A percentile compares a stretch with the other conserved stretches of the same genome.
phyloP scores from a whole-genome alignment of 1,139 yeast species.

The Candida dubliniensis region DNA sequence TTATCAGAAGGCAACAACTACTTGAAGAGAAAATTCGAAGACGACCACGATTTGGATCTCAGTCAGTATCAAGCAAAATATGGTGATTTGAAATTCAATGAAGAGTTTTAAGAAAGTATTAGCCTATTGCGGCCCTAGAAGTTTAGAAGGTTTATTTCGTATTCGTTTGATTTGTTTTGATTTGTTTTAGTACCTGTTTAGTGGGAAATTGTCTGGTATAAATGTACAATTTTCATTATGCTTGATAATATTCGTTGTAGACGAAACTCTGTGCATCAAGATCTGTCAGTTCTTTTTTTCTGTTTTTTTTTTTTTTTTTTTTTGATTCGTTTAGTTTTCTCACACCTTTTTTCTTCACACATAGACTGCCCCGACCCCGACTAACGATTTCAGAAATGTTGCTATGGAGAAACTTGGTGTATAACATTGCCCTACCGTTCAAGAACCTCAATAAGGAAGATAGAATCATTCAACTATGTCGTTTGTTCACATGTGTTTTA shows the following conservation, averaged over 20 bases:
- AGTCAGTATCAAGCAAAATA: constrained; percentile 27
- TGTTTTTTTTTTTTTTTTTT: not conserved
- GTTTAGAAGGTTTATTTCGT: not conserved
- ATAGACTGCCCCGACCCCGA: not conserved
- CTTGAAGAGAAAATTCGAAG: constrained; percentile 43
- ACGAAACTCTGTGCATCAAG: not conserved
- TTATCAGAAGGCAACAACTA: constrained; percentile 23
- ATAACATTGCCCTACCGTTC: constrained; percentile 22
- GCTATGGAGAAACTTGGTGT: constrained; percentile 2
- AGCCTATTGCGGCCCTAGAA: too few species aligned
- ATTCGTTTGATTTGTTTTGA: not conserved
- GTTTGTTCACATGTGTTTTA: constrained; percentile 23
- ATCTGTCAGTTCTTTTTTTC: too few species aligned
- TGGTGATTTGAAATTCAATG: constrained; percentile 47
- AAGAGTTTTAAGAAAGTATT: constrained; percentile 43
- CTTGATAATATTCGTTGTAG: not conserved
- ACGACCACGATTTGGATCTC: constrained; percentile 18
- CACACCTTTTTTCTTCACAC: not conserved
- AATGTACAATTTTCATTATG: too few species aligned
- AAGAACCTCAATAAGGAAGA: constrained; percentile 32
- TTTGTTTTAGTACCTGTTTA: not conserved
- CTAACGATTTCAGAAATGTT: constrained; percentile 1
- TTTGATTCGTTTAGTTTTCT: not conserved
- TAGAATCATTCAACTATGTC: constrained; percentile 26
- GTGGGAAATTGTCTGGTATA: too few species aligned